Evolutionary conservation across 495 filamentous ascomycete genomes (phyloP).

Genomic region (Hyaloscypha hepaticicola): DNA sequence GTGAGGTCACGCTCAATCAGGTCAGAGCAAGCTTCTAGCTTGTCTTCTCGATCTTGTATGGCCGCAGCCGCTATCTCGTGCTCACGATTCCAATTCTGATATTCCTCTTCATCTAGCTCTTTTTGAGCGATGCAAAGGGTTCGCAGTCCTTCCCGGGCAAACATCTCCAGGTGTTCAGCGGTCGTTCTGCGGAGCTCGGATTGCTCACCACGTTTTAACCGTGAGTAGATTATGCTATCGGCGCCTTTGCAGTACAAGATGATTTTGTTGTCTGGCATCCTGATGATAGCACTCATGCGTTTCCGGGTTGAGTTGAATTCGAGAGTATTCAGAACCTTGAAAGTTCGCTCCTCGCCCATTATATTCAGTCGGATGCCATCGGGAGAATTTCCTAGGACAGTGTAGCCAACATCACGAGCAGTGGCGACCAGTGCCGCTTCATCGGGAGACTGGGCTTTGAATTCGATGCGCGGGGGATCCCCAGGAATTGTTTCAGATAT

Average conservation of each 20-base stretch:
- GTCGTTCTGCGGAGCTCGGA: conserved; percentile 77
- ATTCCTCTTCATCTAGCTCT: conserved; percentile 81
- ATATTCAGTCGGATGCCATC: conserved; percentile 84
- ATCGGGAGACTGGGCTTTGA: conserved; percentile 97
- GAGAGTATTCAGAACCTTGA: conserved; percentile 86
- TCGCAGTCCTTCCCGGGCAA: conserved; percentile 90
- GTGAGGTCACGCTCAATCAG: conserved; percentile 86
- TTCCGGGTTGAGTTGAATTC: conserved; percentile 98
- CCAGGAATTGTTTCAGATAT: conserved; percentile 88
- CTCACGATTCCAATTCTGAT: conserved; percentile 77
- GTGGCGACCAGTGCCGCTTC: conserved; percentile 94
- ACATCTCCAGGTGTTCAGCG: conserved; percentile 93
- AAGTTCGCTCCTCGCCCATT: conserved; percentile 80
- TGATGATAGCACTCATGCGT: conserved; percentile 96
- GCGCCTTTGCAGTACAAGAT: conserved; percentile 97
- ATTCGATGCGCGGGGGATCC: conserved; percentile 85
- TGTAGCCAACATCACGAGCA: conserved; percentile 93
- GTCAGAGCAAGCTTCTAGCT: conserved; percentile 86
- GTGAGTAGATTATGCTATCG: conserved; percentile 95
- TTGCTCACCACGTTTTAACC: conserved; percentile 82
- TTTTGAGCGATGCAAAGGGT: conserved; percentile 94
- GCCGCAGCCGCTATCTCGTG: conserved; percentile 86
- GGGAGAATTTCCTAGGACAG: conserved; percentile 76
- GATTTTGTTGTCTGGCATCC: conserved; percentile 92
- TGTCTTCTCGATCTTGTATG: conserved; percentile 87